Evolutionary conservation across 1,284 basidiomycete genomes (phyloP).

Genomic region (Mycena sp.): DNA sequence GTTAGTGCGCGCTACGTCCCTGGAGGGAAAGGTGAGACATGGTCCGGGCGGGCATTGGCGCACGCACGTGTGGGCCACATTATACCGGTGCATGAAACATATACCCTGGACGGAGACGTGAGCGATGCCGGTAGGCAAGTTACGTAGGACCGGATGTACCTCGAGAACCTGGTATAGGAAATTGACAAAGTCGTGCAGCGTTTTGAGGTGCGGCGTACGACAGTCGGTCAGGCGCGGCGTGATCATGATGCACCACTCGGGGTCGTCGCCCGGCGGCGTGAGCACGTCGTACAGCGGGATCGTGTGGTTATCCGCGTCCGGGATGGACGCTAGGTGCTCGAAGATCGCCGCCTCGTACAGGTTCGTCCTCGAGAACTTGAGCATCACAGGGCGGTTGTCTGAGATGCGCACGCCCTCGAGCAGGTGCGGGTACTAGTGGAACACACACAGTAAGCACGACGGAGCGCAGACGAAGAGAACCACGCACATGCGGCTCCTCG

Average conservation of each 20-base stretch:
- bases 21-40: neutral
- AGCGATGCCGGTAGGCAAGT: neutral
- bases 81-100: slow-evolving; percentile 33
- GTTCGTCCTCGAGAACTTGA: slow-evolving; percentile 28
- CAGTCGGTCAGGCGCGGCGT: slow-evolving; percentile 30
- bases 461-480: neutral
- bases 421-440: slow-evolving; percentile 28
- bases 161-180: slow-evolving; percentile 28
- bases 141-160: slow-evolving; percentile 5
- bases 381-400: slow-evolving; percentile 28
- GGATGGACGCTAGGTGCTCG: slow-evolving; percentile 27
- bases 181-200: slow-evolving; percentile 22
- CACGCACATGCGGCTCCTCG: slow-evolving; percentile 24
- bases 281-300: slow-evolving; percentile 31
- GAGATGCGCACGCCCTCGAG: slow-evolving; percentile 25
- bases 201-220: slow-evolving; percentile 17
- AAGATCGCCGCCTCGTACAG: slow-evolving; percentile 29
- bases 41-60: neutral
- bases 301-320: slow-evolving; percentile 30
- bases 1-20: slow-evolving; percentile 31
- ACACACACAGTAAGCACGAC: neutral
- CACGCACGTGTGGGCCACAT: slow-evolving; percentile 30
- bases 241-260: slow-evolving; percentile 27
- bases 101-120: slow-evolving; percentile 15
- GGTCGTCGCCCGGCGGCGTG: slow-evolving; percentile 8